Evolutionary conservation across 768 basidiomycete species (phyloP), one percentile per base, ranked within the genome.

Genomic region (Pholiota conissans): DNA sequence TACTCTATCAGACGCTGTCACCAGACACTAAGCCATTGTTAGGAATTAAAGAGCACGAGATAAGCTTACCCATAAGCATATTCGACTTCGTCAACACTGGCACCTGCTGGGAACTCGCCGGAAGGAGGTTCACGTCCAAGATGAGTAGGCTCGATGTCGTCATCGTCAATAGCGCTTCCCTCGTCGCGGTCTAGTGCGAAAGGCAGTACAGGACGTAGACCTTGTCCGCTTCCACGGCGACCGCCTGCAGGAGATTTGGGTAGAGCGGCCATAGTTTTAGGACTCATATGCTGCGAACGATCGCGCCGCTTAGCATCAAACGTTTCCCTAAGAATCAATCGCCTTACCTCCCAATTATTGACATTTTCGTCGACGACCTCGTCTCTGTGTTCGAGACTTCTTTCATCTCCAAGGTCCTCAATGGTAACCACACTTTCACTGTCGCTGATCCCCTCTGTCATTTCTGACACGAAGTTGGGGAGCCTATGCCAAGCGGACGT

Each of bases 321-420:
- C 60, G 57, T 35, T 8, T 58, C 53, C 35, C 32, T 54, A 56
- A 53, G 40, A 16, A 51, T 46, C 45, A 46, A 42, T 20, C 27
- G 37, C 53, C 86, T 69, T 62, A 94, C 95, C 89, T 95, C 95
- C 95, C 95, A 98, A 63, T 95, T 93, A 66, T 95, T 98, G 62
- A 90, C 72, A 65, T 95, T 95, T 73, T 91, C 90, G 68, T 93
- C 87, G 24, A 81, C 73, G 16, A 77, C 75, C 59, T 87, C 85
- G 56, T 87, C 86, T 56, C 83, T 80, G 11, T 79, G 67, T 63
- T 86, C 84, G 57, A 93, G 71, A 51, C 90, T 79, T 56, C 84
- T 76, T 61, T 91, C 92, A 63, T 93, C 88, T 28, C 90, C 89
- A 52, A 98, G 77, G 67, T 98, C 91, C 53, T 91, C 91, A 57